Base-by-base conservation (phyloP, 768 basidiomycete species). In the Cantharellus cinnabarinus region DNA sequence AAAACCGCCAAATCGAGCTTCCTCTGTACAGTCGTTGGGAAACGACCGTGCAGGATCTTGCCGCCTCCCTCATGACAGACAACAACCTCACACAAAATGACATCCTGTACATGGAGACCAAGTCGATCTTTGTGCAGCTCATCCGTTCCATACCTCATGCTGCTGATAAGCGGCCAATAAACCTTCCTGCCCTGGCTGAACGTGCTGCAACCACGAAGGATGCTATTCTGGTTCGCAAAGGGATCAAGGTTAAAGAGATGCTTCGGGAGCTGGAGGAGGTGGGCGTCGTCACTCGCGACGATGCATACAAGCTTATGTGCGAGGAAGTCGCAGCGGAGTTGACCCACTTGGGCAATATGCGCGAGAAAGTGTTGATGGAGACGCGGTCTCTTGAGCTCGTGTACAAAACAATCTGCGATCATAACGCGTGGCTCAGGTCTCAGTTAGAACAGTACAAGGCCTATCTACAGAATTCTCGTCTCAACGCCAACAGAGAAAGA, bases 221-320 rank as follows among this genome's bases (percentile, higher is more conserved):
- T 67, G 88, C 89, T 39, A 85, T 83, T 35, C 80, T 99, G 38
- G 95, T 99, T 39, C 81, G 94, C 44, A 90, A 85, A 67, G 95
- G 95, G 41, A 95, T 99, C 80, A 99, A 99, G 68, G 94, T 98
- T 66, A 97, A 98, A 75, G 93, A 97, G 74, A 94, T 99, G 87
- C 75, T 99, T 40, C 80, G 93, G 57, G 95, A 98, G 70, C 75
- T 99, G 52, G 94, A 97, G 69, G 87, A 93, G 67, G 77, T 82
- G 56, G 84, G 85, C 66, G 77, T 97, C 56, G 81, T 97, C 42
- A 91, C 97, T 53, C 74, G 75, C 20, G 56, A 68, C 50, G 95
- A 99, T 66, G 83, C 83, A 20, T 95, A 82, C 73, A 86, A 80
- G 71, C 80, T 99, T 62, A 93, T 99, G 87, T 89, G 93, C 66